These are phyloP conservation scores for Sphagnum fallax DNA, from an alignment of 228 moss, liverwort and hornwort species.

Conservation along the genomic window DNA sequence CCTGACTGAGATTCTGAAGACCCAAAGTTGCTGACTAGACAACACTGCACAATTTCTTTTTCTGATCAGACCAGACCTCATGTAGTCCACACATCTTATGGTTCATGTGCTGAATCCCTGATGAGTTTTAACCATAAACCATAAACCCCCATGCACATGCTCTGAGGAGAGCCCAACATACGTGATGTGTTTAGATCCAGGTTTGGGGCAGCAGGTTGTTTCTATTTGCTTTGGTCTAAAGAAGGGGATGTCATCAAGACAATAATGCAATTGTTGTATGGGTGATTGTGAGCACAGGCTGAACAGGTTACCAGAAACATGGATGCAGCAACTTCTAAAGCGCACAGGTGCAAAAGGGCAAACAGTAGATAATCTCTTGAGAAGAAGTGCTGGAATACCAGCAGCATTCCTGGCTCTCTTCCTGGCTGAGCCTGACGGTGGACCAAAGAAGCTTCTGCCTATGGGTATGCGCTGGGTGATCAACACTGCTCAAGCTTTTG, in stretches of 20 bases:
- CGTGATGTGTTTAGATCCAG: too few species aligned
- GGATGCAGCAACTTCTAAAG: slow-evolving; percentile 78
- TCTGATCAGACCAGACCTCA: too few species aligned
- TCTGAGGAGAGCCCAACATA: too few species aligned
- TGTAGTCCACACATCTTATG: too few species aligned
- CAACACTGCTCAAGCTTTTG: slow-evolving; percentile 56
- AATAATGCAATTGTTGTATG: background rate
- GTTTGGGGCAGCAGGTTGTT: background rate
- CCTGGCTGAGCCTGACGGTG: slow-evolving; percentile 92
- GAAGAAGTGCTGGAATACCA: slow-evolving; percentile 98
- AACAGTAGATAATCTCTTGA: slow-evolving; percentile 86
- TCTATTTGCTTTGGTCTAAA: background rate
- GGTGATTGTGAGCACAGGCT: slow-evolving; percentile 42
- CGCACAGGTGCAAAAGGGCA: slow-evolving; percentile 84
- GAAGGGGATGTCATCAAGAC: background rate
- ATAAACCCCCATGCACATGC: too few species aligned
- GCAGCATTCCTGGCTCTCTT: slow-evolving; percentile 96
- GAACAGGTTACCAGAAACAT: slow-evolving; percentile 83
- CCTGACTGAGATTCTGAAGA: too few species aligned
- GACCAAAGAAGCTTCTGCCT: slow-evolving; percentile 93
- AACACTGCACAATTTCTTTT: too few species aligned
- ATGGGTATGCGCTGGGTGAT: slow-evolving; percentile 93
- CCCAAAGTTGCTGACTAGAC: too few species aligned
- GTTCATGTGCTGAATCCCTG: too few species aligned
- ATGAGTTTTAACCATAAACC: too few species aligned